A percentile compares a stretch with the other conserved stretches of the same genome.
Evolutionary conservation across 129 eudicot species (phyloP).

Genomic region (Flaveria trinervia): DNA sequence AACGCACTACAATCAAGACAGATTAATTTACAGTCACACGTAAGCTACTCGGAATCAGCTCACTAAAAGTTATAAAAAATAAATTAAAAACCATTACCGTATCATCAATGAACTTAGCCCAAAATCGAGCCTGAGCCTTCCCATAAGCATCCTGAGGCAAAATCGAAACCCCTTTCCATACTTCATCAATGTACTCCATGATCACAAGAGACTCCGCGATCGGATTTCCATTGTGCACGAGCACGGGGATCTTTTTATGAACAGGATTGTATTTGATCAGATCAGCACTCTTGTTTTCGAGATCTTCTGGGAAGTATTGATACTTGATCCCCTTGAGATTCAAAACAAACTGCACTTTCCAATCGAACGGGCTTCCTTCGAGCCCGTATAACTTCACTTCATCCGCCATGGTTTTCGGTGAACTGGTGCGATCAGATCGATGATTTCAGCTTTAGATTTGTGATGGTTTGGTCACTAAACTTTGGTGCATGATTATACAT

Average conservation of each 20-base stretch:
- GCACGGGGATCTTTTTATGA: constrained; percentile 34
- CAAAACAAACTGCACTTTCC: constrained; percentile 34
- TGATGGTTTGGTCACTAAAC: no score
- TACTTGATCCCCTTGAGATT: constrained; percentile 33
- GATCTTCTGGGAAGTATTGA: constrained; percentile 20
- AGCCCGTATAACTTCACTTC: constrained; percentile 28
- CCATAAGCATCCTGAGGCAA: constrained; percentile 35
- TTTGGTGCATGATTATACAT: no score
- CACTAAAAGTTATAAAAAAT: no score
- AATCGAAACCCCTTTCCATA: constrained; percentile 30
- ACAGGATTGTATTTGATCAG: constrained; percentile 39
- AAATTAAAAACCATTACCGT: constrained; percentile 13
- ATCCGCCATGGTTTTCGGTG: constrained; percentile 15
- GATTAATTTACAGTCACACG: no score
- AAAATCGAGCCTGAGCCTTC: constrained; percentile 34
- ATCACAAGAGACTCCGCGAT: constrained; percentile 38
- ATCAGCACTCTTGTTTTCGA: constrained; percentile 28
- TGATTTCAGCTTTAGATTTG: no score
- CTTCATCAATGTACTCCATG: constrained; percentile 39
- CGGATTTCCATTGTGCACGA: constrained; percentile 38
- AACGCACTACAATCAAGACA: not conserved
- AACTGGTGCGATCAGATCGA: not conserved
- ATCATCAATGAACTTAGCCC: constrained; percentile 36
- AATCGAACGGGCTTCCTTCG: constrained; percentile 18
- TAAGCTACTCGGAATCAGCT: no score